Percentiles rank a stretch among this genome's conserved stretches.
Evolutionary conservation across 352 stramenopile genomes (phyloP).

Genomic region (Phytophthora pistaciae): DNA sequence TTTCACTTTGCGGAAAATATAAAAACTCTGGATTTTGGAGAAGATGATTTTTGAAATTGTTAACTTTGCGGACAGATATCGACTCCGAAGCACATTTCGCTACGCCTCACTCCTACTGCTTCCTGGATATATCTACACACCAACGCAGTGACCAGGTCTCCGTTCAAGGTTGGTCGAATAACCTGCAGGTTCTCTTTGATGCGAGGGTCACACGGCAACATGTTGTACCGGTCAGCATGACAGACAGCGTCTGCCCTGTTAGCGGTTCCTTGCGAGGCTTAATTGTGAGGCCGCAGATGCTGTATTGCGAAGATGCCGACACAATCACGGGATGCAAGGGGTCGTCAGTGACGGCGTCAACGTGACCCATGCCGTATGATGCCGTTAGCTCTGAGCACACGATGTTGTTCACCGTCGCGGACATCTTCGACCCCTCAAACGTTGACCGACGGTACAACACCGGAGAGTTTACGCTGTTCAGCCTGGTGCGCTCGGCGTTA

Average conservation of each 20-base stretch:
- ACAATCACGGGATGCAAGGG: slow-evolving; percentile 15
- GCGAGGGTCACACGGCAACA: slow-evolving; percentile 11
- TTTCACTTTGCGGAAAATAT: no score
- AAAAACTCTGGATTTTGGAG: no score
- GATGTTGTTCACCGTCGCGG: slow-evolving; percentile 25
- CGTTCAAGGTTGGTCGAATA: slow-evolving; percentile 30
- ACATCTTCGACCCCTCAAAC: slow-evolving; percentile 3
- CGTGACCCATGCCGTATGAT: slow-evolving; percentile 19
- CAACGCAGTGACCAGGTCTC: slow-evolving; percentile 30
- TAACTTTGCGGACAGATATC: no score
- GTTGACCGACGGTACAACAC: slow-evolving; percentile 19
- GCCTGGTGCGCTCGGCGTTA: slow-evolving; percentile 10
- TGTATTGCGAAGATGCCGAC: slow-evolving; percentile 4
- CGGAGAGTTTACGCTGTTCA: slow-evolving; percentile 11
- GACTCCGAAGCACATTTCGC: no score
- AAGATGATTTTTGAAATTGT: no score
- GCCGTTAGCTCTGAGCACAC: slow-evolving; percentile 20
- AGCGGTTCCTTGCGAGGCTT: slow-evolving; percentile 12
- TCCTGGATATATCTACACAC: slow-evolving; percentile 25
- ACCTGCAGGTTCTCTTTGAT: slow-evolving; percentile 18
- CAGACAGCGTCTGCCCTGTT: slow-evolving; percentile 1
- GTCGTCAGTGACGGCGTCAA: slow-evolving; percentile 31
- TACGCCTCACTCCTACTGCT: no score
- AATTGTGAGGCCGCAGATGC: slow-evolving; percentile 19
- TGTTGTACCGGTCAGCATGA: slow-evolving; percentile 33